phyloP scores from a whole-genome alignment of 2,329 filamentous ascomycete genomes.

The Claviceps pazoutovae region DNA sequence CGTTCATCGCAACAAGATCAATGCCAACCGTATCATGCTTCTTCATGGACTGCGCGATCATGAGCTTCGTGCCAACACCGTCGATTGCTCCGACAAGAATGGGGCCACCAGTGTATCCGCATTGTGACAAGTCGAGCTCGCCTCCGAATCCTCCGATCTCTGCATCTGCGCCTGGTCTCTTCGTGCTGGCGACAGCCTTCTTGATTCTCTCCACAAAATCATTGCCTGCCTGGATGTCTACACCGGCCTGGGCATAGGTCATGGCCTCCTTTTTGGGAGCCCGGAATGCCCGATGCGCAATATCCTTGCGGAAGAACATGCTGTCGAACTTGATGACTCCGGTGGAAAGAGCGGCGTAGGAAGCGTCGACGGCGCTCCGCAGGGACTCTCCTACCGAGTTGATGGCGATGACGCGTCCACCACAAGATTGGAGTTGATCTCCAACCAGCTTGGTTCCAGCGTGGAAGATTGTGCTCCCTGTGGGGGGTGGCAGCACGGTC shows the following conservation, averaged over 20 bases:
- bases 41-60: constrained; percentile 79
- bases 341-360: constrained; percentile 69
- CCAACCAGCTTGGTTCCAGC: constrained; percentile 64
- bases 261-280: constrained; percentile 37
- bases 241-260: constrained; percentile 86
- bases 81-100: constrained; percentile 90
- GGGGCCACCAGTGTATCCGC: constrained; percentile 61
- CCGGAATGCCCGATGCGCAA: constrained; percentile 63
- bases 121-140: constrained; percentile 42
- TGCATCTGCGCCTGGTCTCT: constrained; percentile 74
- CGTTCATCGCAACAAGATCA: constrained; percentile 96
- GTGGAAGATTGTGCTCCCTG: constrained; percentile 66
- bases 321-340: constrained; percentile 61
- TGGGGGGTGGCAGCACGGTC: constrained; percentile 30
- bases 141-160: constrained; percentile 94
- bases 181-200: constrained; percentile 71
- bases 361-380: constrained; percentile 68
- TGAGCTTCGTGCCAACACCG: constrained; percentile 91
- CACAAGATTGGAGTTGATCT: constrained; percentile 56
- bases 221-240: constrained; percentile 90
- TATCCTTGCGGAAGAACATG: constrained; percentile 89
- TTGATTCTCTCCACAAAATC: constrained; percentile 88
- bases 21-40: constrained; percentile 93
- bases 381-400: constrained; percentile 62
- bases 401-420: constrained; percentile 87